Base-by-base conservation (phyloP, 805 yeast species). In the Tetrapisispora phaffii region DNA sequence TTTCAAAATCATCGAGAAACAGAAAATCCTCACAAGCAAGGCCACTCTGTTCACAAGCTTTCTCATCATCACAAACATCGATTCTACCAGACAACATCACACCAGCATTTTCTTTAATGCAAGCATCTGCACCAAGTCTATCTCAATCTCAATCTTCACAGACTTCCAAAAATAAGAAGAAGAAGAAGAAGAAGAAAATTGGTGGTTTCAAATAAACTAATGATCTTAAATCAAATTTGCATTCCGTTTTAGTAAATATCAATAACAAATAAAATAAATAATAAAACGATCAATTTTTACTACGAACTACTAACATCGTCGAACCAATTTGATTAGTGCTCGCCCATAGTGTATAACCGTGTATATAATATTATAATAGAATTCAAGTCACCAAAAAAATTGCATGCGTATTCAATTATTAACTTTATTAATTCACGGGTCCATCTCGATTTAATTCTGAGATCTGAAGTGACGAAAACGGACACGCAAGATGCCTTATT, bases 171-270 rank as follows among this genome's bases (percentile, higher is more conserved):
- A 65, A 60, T 53, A 68, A 63, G 52, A 73, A 70, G 63, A 73
- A 70, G 19, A 36, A 70, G 19, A 36, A 36, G 21, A 38, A 38
- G 24, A 41, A 41, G 55, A 70, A 66, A 50, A 67, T 69, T 46
- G 70, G 77, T 15, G 80, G 80, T 4, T 75, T 76, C 58, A 72
- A 71, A 23, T 74, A 53, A 44, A 9, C 12, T n/a, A 5, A n/a
- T 12, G 21, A 21, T 16, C 13, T 36, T 7, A 19, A 20, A 35
- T 16, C 19, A 32, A 15, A 32, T 3, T 8, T 32, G 35, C 35
- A 32, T 32, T 4, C 10, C 10, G 21, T n/a, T 16, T 32, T 32
- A 32, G 5, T n/a, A 32, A 15, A 32, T 32, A 32, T 32, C 12
- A 28, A 10, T 28, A 28, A 28, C 10, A 12, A 28, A 28, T n/a